These are phyloP conservation scores for Venturia nashicola DNA, from an alignment of 2,329 filamentous ascomycete genomes.

Conservation along the genomic window DNA sequence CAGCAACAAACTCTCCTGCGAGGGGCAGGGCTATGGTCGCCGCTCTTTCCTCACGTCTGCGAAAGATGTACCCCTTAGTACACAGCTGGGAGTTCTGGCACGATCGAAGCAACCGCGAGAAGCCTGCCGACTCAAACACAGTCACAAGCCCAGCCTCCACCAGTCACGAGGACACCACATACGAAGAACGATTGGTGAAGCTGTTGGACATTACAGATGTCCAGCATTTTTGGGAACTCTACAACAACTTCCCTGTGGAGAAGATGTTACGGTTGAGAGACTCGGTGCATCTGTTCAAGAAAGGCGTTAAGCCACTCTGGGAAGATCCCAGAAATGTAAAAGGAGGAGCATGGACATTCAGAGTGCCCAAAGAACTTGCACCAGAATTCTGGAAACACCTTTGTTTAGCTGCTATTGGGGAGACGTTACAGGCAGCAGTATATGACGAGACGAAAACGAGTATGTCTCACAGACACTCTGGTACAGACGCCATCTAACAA, in stretches of 20 bases:
- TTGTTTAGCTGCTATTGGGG: conserved; percentile 70
- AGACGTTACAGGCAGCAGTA: conserved; percentile 63
- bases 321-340: conserved; percentile 77
- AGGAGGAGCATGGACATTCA: conserved; percentile 87
- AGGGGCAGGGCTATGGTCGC: conserved; percentile 63
- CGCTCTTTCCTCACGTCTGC: conserved; percentile 31
- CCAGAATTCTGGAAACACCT: conserved; percentile 72
- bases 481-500: conserved; percentile 7
- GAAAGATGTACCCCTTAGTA: conserved; percentile 34
- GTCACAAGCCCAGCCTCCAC: conserved; percentile 19
- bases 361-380: conserved; percentile 62
- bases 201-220: conserved; percentile 34
- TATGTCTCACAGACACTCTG: conserved; percentile 28
- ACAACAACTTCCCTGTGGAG: conserved; percentile 63
- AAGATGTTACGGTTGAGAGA: conserved; percentile 53
- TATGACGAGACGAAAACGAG: conserved; percentile 43
- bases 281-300: conserved; percentile 65
- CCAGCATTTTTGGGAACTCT: conserved; percentile 37
- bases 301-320: conserved; percentile 70
- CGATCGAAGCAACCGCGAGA: conserved; percentile 28
- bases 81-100: conserved; percentile 42
- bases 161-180: conserved; percentile 18
- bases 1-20: conserved; percentile 55
- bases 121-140: conserved; percentile 9
- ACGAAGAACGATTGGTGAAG: conserved; percentile 34